Conservation (phyloP, 1,139 yeast species). For the Hemisphaericaspora xylanilytica region DNA sequence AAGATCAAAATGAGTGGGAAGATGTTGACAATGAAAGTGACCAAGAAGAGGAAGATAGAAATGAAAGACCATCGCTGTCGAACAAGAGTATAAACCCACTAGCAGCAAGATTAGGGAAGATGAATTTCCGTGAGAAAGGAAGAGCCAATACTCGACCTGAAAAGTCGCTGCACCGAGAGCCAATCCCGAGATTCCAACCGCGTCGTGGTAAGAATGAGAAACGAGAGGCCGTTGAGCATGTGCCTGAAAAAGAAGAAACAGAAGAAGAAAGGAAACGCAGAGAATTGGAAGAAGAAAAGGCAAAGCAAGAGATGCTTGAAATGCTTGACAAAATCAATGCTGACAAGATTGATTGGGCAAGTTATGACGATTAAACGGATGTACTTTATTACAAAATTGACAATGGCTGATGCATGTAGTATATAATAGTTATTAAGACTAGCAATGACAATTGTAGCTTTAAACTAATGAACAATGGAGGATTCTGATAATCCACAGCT, state of each 20-base stretch:
- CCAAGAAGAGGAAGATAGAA: conserved; percentile 5
- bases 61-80: conserved; percentile 6
- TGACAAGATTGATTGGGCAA: conserved; percentile 35
- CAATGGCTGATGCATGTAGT: too few relatives aligned
- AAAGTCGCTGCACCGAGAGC: background rate
- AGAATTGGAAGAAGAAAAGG: conserved; percentile 12
- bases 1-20: background rate
- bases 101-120: conserved; percentile 22
- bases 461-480: too few relatives aligned
- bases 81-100: conserved; percentile 18
- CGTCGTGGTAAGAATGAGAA: conserved; percentile 6
- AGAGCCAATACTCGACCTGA: background rate
- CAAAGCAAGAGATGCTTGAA: conserved; percentile 28
- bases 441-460: too few relatives aligned
- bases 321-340: conserved; percentile 32
- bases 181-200: conserved; percentile 5
- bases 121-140: conserved; percentile 7
- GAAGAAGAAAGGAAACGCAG: conserved; percentile 13
- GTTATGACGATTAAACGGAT: conserved; percentile 19
- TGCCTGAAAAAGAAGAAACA: conserved; percentile 11
- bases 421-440: too few relatives aligned
- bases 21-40: conserved; percentile 4
- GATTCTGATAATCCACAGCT: too few relatives aligned
- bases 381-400: too few relatives aligned
- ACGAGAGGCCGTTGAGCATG: too few relatives aligned